Evolutionary conservation across 257 asterid species (phyloP), one percentile per base, ranked within the genome.

Genomic region (Solanum commersonii): DNA sequence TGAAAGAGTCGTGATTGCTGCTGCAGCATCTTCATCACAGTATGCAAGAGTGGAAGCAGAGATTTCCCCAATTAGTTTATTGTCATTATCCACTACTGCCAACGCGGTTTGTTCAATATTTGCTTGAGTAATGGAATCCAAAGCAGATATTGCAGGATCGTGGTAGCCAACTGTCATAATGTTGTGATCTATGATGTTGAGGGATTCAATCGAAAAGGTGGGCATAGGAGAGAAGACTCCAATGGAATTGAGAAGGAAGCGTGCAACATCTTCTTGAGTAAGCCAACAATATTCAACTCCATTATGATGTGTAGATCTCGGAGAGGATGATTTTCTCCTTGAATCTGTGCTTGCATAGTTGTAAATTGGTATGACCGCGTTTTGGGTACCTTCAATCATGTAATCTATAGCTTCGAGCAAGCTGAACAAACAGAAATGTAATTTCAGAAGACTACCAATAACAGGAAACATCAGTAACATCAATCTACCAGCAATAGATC

Each of bases 331-430:
- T 29, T 91, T 91, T 89, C 89, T 94, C 87, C 93, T 93, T 73
- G 93, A 78, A 79, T 88, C 90, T 87, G 91, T 63, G 89, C 73
- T 84, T 27, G 86, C 65, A 59, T 87, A 37, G 91, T 91, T 91
- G 77, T 88, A 91, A 35, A 94, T 92, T 7, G 99, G 99, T 89
- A 95, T 92, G n/a, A 95, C 94, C 9, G 94, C 91, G 90, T 95
- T 96, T 84, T 95, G 98, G 34, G 93, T 88, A 82, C 99, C 99
- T 88, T 94, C 98, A 70, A 94, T 92, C 38, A 95, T 92, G 94
- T 27, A 90, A 73, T 95, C 98, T 65, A 96, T 91, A 13, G 95
- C 98, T 86, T 95, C 97, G 89, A 92, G 85, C 92, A 96, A 90
- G 92, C 99, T 96, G 92, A 71, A 88, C 71, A 84, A 84, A 60